Evolutionary conservation across 2,329 filamentous ascomycete species (phyloP).

Genomic region (Epichloe hybrida): DNA sequence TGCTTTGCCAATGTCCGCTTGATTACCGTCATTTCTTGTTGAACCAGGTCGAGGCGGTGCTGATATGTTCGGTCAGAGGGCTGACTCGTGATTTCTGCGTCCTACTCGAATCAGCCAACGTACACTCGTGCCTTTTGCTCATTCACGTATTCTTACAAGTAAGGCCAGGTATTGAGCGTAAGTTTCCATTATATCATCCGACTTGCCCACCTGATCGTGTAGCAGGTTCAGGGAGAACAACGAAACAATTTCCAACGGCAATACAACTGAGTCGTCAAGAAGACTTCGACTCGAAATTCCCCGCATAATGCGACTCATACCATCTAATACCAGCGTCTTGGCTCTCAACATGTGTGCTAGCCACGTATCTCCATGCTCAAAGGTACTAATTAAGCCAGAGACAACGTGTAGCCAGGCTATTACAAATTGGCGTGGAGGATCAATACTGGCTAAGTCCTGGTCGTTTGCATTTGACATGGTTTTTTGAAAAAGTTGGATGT

Average conservation of each 20-base stretch:
- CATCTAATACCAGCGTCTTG: constrained; percentile 18
- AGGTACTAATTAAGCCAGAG: constrained; percentile 21
- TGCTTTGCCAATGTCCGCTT: constrained; percentile 22
- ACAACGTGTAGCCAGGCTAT: constrained; percentile 29
- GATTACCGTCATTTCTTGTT: constrained; percentile 27
- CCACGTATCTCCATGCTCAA: constrained; percentile 12
- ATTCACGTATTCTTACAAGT: constrained; percentile 18
- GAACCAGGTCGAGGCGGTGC: constrained; percentile 25
- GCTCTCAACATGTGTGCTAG: constrained; percentile 17
- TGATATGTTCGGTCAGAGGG: constrained; percentile 28
- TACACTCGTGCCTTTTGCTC: background rate
- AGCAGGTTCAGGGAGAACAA: constrained; percentile 26
- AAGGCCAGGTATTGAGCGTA: constrained; percentile 29
- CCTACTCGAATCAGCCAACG: background rate
- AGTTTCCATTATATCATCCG: constrained; percentile 25
- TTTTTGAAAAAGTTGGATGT: constrained; percentile 16
- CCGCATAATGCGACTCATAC: constrained; percentile 24
- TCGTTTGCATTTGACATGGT: constrained; percentile 15
- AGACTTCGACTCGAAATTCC: constrained; percentile 18
- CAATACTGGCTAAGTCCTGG: constrained; percentile 16
- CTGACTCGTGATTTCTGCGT: constrained; percentile 1
- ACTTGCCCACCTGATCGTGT: constrained; percentile 23
- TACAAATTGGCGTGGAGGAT: constrained; percentile 23
- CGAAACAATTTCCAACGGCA: constrained; percentile 29
- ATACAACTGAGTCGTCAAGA: constrained; percentile 22